These are phyloP conservation scores for Prinsepia uniflora DNA, from an alignment of 306 rosid genomes.

Conservation along the genomic window DNA sequence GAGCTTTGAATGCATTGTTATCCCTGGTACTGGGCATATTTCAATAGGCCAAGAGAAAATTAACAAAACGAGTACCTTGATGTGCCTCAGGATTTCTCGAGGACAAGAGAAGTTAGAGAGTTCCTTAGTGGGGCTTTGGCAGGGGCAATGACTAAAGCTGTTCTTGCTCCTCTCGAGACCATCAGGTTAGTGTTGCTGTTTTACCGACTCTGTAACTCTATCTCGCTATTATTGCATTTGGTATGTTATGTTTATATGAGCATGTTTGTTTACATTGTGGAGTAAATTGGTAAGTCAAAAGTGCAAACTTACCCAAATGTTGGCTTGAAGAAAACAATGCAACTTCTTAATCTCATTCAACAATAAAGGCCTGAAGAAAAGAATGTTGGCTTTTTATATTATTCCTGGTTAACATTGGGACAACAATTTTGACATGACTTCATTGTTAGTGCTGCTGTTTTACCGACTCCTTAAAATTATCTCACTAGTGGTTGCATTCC, in stretches of 20 bases:
- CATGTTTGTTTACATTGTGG: background rate
- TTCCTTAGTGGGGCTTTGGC: slow-evolving; percentile 89
- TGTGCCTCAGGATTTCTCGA: slow-evolving; percentile 51
- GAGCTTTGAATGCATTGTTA: background rate
- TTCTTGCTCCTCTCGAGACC: slow-evolving; percentile 98
- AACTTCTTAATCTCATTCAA: background rate
- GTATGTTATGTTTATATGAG: background rate
- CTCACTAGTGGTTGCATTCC: background rate
- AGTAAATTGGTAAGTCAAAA: background rate
- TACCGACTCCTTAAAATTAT: background rate
- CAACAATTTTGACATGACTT: background rate
- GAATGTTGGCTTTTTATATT: background rate
- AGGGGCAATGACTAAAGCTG: slow-evolving; percentile 96
- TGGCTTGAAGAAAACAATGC: background rate
- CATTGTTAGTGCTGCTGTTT: slow-evolving; percentile 29
- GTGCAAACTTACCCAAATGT: background rate
- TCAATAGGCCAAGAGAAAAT: background rate
- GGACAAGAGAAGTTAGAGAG: slow-evolving; percentile 77
- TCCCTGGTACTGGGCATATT: background rate
- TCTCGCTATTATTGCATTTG: slow-evolving; percentile 3
- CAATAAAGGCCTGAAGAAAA: background rate
- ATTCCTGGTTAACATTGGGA: background rate
- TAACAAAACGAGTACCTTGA: slow-evolving; percentile 11
- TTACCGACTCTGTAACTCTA: background rate
- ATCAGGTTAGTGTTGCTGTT: slow-evolving; percentile 54